Evolutionary conservation across 768 basidiomycete species (phyloP), one percentile per base, ranked within the genome.

Genomic region (Lactifluus piperatus): DNA sequence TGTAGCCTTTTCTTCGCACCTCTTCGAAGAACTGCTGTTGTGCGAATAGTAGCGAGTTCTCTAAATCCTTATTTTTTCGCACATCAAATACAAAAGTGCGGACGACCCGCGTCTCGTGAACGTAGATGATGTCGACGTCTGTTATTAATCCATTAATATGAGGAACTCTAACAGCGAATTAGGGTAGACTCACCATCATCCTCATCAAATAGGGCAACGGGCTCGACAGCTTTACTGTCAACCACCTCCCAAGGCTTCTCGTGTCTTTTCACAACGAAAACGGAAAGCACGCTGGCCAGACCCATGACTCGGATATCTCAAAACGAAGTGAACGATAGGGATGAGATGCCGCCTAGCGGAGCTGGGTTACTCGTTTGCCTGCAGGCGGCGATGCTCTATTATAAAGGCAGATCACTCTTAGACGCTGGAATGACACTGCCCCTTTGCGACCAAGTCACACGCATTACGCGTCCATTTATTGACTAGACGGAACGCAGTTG

Each of bases 241-340:
- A 89, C 84, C 43, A 90, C 87, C 72, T 91, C 88, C 88, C 88
- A 91, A 37, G 86, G 80, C 9, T 73, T 72, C 66, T 85, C 80
- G 30, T 65, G 62, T 62, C 76, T 80, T 60, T 81, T 77, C 61
- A 81, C 77, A 64, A 85, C 79, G 62, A 73, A 72, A 67, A 68
- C 62, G 50, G 49, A 54, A 26, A 68, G 65, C 39, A 60, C 58
- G 61, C 65, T 58, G 58, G 64, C 65, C 56, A 67, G 27, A 37
- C 58, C 46, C 64, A 65, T 47, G 59, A n/a, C n/a, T n/a, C n/a
- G n/a, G n/a, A 14, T 64, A 58, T 64, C 53, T 4, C 13, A 36
- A 20, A 34, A 20, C 48, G 54, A 49, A 44, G 49, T 37, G 39
- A 13, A 34, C 52, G 47, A 47, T n/a, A 18, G 51, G 5, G 45